phyloP scores from a whole-genome alignment of 306 rosid genomes.

The Abrus precatorius region DNA sequence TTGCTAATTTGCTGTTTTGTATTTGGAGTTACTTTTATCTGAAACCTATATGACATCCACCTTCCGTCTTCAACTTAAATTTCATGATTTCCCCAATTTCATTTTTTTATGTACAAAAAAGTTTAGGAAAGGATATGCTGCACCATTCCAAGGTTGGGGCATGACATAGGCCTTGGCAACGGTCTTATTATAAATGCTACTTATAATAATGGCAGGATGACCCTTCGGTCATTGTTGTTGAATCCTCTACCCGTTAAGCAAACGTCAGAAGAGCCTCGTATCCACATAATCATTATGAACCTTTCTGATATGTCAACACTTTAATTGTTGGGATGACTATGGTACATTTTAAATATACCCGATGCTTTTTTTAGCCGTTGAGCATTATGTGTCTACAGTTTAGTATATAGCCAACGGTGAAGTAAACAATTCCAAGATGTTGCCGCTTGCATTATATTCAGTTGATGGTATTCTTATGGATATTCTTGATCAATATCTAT shows the following conservation, averaged over 20 bases:
- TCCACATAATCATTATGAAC: background rate
- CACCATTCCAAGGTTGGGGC: background rate
- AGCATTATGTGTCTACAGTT: slow-evolving; percentile 14
- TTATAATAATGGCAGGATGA: background rate
- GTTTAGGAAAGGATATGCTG: slow-evolving; percentile 38
- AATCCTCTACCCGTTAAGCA: slow-evolving; percentile 5
- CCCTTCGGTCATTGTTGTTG: background rate
- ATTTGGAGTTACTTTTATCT: slow-evolving; percentile 29
- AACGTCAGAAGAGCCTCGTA: background rate
- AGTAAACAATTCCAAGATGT: slow-evolving; percentile 10
- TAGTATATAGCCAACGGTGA: too few species aligned
- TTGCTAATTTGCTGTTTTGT: slow-evolving; percentile 13
- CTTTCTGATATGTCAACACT: slow-evolving; percentile 12
- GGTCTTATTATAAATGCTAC: background rate
- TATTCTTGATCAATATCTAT: slow-evolving; percentile 8
- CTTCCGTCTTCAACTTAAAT: slow-evolving; percentile 44
- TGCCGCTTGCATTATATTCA: slow-evolving; percentile 29
- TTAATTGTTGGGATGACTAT: slow-evolving; percentile 3
- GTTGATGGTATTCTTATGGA: slow-evolving; percentile 1
- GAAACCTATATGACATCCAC: background rate
- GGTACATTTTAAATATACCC: background rate
- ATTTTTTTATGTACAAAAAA: background rate
- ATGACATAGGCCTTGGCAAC: background rate
- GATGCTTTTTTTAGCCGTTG: slow-evolving; percentile 9
- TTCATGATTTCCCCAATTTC: slow-evolving; percentile 22